Percentiles rank a stretch among this genome's conserved stretches.
These are phyloP conservation scores for Spathaspora boniae DNA, from an alignment of 805 yeast genomes.

Conservation along the genomic window DNA sequence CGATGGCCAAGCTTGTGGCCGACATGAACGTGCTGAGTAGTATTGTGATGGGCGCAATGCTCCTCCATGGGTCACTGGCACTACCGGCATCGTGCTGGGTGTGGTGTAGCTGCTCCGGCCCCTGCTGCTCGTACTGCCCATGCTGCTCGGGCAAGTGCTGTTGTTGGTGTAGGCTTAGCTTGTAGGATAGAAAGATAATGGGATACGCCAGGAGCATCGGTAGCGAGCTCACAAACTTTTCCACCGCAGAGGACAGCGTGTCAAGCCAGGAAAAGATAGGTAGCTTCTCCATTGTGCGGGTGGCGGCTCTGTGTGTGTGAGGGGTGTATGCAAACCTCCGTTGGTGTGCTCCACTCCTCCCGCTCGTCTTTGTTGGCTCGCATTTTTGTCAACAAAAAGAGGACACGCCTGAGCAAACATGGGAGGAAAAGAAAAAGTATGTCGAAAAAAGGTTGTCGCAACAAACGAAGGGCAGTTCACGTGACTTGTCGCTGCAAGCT, in stretches of 20 bases:
- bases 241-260: background rate
- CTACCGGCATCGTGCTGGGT: too few species aligned
- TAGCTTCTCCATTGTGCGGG: background rate
- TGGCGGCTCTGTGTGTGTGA: background rate
- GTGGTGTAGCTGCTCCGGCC: too few species aligned
- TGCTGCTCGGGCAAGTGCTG: background rate
- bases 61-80: too few species aligned
- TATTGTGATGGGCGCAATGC: constrained; percentile 14
- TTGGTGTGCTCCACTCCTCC: too few species aligned
- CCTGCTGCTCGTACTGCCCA: constrained; percentile 9
- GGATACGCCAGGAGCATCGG: constrained; percentile 34
- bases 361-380: too few species aligned
- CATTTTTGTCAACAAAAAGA: background rate
- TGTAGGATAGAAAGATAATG: constrained; percentile 23
- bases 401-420: background rate
- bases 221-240: constrained; percentile 20
- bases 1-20: background rate
- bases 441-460: background rate
- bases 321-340: background rate
- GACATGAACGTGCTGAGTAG: constrained; percentile 7
- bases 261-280: background rate
- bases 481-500: too few species aligned
- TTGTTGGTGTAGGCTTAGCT: constrained; percentile 12
- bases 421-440: background rate
- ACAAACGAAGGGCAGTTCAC: too few species aligned